phyloP scores from a whole-genome alignment of 768 basidiomycete genomes.

The Gautieria morchelliformis region DNA sequence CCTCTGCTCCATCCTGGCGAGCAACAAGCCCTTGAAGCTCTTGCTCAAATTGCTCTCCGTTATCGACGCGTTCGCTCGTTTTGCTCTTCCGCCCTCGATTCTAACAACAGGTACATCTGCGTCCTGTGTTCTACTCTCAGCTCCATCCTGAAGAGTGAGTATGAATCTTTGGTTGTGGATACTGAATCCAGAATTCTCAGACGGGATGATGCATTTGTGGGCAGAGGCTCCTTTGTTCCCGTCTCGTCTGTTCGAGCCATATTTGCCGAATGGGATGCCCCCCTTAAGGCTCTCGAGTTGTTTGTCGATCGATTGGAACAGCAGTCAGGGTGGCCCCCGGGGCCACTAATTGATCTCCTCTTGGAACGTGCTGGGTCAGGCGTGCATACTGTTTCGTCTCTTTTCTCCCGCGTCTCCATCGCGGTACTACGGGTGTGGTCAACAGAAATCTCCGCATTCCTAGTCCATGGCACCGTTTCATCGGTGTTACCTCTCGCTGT shows the following conservation, averaged over 20 bases:
- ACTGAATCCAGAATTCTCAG: slow-evolving; percentile 73
- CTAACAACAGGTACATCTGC: slow-evolving; percentile 61
- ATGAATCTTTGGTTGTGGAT: slow-evolving; percentile 67
- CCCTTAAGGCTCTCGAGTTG: slow-evolving; percentile 59
- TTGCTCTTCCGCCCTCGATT: slow-evolving; percentile 40
- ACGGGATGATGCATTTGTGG: slow-evolving; percentile 69
- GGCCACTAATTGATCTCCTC: slow-evolving; percentile 73
- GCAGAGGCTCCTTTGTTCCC: slow-evolving; percentile 75
- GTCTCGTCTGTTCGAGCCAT: slow-evolving; percentile 74
- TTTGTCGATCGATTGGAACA: slow-evolving; percentile 55
- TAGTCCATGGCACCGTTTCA: slow-evolving; percentile 68
- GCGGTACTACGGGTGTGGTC: slow-evolving; percentile 80
- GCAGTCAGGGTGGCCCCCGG: slow-evolving; percentile 53
- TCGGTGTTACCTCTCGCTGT: slow-evolving; percentile 54
- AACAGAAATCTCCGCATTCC: slow-evolving; percentile 70
- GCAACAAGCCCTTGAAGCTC: slow-evolving; percentile 69
- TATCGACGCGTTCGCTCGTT: slow-evolving; percentile 46
- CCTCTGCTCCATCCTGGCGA: slow-evolving; percentile 85
- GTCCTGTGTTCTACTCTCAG: slow-evolving; percentile 67
- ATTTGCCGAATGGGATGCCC: slow-evolving; percentile 85
- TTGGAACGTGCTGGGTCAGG: slow-evolving; percentile 66
- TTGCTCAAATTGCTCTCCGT: slow-evolving; percentile 64
- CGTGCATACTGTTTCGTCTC: slow-evolving; percentile 62
- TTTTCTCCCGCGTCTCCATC: slow-evolving; percentile 59
- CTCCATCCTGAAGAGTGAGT: slow-evolving; percentile 68